phyloP scores from a whole-genome alignment of 164 flowering plant genomes.

The Nymphaea colorata region DNA sequence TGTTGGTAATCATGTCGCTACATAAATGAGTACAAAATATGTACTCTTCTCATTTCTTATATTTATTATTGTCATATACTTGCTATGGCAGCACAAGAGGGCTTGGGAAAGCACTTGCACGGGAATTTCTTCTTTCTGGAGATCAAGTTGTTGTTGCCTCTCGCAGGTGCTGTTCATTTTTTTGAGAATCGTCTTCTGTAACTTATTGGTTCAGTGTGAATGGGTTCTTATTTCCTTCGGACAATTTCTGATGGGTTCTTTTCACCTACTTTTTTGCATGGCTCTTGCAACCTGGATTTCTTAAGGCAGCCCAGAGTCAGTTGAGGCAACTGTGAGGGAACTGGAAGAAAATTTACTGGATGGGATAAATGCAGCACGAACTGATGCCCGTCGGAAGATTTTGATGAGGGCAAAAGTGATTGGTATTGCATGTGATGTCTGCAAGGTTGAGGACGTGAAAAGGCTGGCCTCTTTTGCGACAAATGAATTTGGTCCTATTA shows the following conservation, averaged over 20 bases:
- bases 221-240: neutral
- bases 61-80: neutral
- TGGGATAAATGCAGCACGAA: conserved; percentile 25
- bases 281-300: neutral
- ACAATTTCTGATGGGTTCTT: neutral
- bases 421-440: conserved; percentile 87
- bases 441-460: conserved; percentile 61
- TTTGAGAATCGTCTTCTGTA: neutral
- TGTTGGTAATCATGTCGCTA: too few relatives aligned
- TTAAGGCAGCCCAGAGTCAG: conserved; percentile 69
- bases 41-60: neutral
- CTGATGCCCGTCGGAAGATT: conserved; percentile 18
- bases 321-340: conserved; percentile 53
- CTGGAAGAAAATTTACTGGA: conserved; percentile 66
- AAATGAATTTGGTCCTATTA: conserved; percentile 63
- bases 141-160: conserved; percentile 88
- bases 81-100: conserved; percentile 71
- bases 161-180: conserved; percentile 49
- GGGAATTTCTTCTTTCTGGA: conserved; percentile 95
- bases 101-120: conserved; percentile 93
- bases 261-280: neutral
- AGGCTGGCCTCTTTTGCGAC: conserved; percentile 72
- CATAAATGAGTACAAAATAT: too few relatives aligned
- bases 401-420: conserved; percentile 56
- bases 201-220: neutral